Base-by-base conservation (phyloP, 2,329 filamentous ascomycete species). In the Huntiella moniliformis region DNA sequence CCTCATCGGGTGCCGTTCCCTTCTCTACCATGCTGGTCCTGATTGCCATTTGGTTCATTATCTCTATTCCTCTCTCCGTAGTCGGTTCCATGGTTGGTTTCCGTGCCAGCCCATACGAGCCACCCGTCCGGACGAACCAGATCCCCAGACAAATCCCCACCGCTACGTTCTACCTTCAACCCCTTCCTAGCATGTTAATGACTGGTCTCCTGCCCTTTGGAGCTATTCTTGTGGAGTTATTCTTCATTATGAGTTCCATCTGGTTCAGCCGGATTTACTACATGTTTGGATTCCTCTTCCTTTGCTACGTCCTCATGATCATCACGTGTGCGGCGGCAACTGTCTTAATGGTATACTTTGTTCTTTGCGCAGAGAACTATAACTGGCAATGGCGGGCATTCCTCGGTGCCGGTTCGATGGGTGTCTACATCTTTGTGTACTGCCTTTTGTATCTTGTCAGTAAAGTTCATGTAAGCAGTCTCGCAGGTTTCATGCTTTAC, bases 221-320 rank as follows among this genome's bases (percentile, higher is more conserved):
- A 40, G 88, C 91, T 51, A 96, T 98, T 58, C 95, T 96, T 54
- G 87, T 96, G 40, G 91, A 98, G 65, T 77, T 98, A 2, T 96
- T 94, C 71, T 96, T 96, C 64, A 95, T 98, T 67, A 93, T 98
- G 84, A 93, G 80, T 64, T 93, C 84, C 18, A 88, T 98, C 59
- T 98, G 91, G 91, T 94, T 92, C 63, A 88, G 80, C 67, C 85
- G 91, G 63, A 91, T 98, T 53, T 98, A 98, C 70, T 98, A 98
- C 72, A 98, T 98, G 91, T 98, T 98, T 56, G 91, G 91, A 16
- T 98, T 98, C 71, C 68, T 98, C 33, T 98, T 98, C 70, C 73
- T 98, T 47, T 95, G 87, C 70, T 98, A 94, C 58, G 87, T 83
- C 8, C 73, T 98, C 42, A 95, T 98, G 86, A 85, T 96, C 55